Evolutionary conservation across 2,329 filamentous ascomycete genomes (phyloP), one percentile per base, ranked within the genome.

Genomic region (Exophiala sp.): DNA sequence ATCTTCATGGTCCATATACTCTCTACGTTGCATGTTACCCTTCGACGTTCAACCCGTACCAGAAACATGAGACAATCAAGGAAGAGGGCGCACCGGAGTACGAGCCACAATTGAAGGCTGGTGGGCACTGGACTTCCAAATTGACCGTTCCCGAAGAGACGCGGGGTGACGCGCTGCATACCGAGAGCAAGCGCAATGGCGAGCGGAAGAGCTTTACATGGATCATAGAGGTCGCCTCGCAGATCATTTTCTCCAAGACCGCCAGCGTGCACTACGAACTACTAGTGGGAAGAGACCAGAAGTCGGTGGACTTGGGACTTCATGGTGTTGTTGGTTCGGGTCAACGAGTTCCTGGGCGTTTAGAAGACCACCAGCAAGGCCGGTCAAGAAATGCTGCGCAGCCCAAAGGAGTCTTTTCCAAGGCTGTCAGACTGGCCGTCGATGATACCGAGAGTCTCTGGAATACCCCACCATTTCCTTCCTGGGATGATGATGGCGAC

Each of bases 91-190:
- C 87, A 1, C 94, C 94, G 12, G 88, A 95, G 65, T 99, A 94
- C 66, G 94, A 99, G 72, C 92, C 94, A 43, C 92, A 96, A 76
- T 81, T 99, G 67, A 97, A 97, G 76, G 91, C 94, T 7, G 94
- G 91, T 29, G 91, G 90, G 5, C 84, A 81, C 42, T 99, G 91
- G 88, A 83, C 85, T 64, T 88, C 89, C 54, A 83, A 85, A 66
- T 80, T 99, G 60, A 78, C 83, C 4, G 85, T 99, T 0, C 92
- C 92, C 0, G 86, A 92, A 50, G 77, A 86, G 59, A 86, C 94
- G 55, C 80, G 89, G 44, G 63, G 66, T 39, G 60, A 63, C 48
- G 57, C 54, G 33, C 40, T 55, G 14, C 52, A 50, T 38, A 36
- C 11, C n/a, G 48, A 54, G 12, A 40, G 29, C 8, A 34, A 18